phyloP scores from a whole-genome alignment of 2,329 filamentous ascomycete species.

The Rasamsonia emersonii region DNA sequence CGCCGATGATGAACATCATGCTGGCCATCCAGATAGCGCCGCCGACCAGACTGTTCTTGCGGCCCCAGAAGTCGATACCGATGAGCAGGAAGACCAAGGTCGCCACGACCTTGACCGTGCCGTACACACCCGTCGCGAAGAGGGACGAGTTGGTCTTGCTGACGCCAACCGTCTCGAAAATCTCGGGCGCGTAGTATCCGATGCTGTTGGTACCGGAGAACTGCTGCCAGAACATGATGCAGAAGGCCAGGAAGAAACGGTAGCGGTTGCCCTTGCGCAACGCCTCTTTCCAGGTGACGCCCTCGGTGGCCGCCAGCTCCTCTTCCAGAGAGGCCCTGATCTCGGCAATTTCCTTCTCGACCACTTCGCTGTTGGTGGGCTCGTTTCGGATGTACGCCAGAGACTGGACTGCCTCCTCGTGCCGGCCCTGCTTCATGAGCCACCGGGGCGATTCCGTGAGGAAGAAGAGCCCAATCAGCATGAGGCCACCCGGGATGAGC shows the following conservation, averaged over 20 bases:
- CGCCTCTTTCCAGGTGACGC: constrained; percentile 34
- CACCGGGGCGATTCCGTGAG: constrained; percentile 46
- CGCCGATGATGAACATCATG: constrained; percentile 34
- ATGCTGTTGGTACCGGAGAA: constrained; percentile 32
- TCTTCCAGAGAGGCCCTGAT: constrained; percentile 35
- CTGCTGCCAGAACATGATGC: constrained; percentile 35
- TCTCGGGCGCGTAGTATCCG: constrained; percentile 32
- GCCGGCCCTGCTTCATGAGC: constrained; percentile 45
- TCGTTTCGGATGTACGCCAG: constrained; percentile 31
- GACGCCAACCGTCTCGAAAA: constrained; percentile 29
- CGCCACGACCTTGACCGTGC: constrained; percentile 29
- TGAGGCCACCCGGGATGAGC: constrained; percentile 43
- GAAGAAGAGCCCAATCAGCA: constrained; percentile 43
- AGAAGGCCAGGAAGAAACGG: constrained; percentile 27
- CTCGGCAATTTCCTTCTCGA: constrained; percentile 29
- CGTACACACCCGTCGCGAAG: constrained; percentile 32
- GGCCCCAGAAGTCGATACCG: constrained; percentile 31
- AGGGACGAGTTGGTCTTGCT: constrained; percentile 24
- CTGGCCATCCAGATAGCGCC: constrained; percentile 25
- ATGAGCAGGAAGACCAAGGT: constrained; percentile 29
- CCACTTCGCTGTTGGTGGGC: constrained; percentile 14
- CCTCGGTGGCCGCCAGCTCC: constrained; percentile 31
- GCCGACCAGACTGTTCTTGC: constrained; percentile 26
- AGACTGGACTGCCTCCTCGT: constrained; percentile 34
- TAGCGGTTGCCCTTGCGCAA: constrained; percentile 29